These are phyloP conservation scores for Lantana camara DNA, from an alignment of 257 asterid genomes.

Conservation along the genomic window DNA sequence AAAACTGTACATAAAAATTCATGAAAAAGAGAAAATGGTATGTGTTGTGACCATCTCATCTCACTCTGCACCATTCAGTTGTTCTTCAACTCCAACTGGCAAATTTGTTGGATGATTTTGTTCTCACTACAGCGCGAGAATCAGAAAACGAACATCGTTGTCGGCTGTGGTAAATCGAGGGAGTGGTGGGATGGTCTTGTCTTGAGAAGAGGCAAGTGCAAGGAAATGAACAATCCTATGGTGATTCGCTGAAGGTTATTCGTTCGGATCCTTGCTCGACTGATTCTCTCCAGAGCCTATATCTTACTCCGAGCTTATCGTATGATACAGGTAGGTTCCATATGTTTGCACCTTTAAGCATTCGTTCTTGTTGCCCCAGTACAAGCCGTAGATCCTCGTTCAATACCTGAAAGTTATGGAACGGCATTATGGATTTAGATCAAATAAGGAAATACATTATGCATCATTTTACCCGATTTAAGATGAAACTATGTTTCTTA, in stretches of 20 bases:
- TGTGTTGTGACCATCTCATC: neutral
- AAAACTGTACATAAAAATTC: conserved; percentile 6
- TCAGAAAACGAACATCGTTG: conserved; percentile 4
- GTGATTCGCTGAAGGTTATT: conserved; percentile 41
- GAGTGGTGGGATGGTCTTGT: too few relatives aligned
- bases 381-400: conserved; percentile 76
- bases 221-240: conserved; percentile 24
- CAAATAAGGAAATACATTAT: too few relatives aligned
- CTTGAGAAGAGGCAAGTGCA: neutral
- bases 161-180: too few relatives aligned
- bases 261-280: conserved; percentile 50
- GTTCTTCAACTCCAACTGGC: neutral
- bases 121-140: neutral
- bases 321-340: conserved; percentile 76
- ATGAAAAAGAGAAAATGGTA: neutral
- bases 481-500: conserved; percentile 4
- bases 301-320: conserved; percentile 79
- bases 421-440: neutral
- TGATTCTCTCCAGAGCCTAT: conserved; percentile 75
- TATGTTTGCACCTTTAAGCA: conserved; percentile 64
- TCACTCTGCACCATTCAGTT: neutral
- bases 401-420: conserved; percentile 47
- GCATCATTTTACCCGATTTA: too few relatives aligned
- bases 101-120: neutral
- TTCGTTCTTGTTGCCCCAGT: conserved; percentile 75